Conservation (phyloP, 192 early-diverging fungal genomes). For the Entrophospora sp. region DNA sequence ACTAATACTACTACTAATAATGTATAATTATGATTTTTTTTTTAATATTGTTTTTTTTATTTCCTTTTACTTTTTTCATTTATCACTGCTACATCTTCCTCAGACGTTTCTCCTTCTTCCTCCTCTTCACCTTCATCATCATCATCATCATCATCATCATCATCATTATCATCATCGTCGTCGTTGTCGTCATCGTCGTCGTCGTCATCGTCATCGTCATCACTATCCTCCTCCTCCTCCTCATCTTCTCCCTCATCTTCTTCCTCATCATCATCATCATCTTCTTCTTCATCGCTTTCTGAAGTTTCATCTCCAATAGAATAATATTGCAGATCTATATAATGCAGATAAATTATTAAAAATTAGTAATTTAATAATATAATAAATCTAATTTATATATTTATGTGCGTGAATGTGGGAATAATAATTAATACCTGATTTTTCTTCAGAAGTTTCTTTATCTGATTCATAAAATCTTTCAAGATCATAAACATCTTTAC, state of each 20-base stretch:
- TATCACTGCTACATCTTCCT: too few relatives aligned
- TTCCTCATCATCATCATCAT: constrained; percentile 27
- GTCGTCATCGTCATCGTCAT: constrained; percentile 7
- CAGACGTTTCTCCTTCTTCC: constrained; percentile 24
- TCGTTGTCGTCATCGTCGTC: too few relatives aligned
- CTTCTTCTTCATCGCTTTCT: constrained; percentile 25
- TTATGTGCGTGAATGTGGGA: too few relatives aligned
- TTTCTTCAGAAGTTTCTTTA: constrained; percentile 25
- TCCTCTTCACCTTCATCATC: constrained; percentile 19
- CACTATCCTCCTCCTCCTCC: constrained; percentile 24
- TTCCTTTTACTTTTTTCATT: too few relatives aligned
- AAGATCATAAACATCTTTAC: constrained; percentile 32
- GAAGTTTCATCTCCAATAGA: constrained; percentile 17
- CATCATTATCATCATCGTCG: too few relatives aligned
- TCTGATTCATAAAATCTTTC: constrained; percentile 30
- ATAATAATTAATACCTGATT: too few relatives aligned
- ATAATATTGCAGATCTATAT: constrained; percentile 10
- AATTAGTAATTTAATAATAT: background rate
- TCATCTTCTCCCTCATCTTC: constrained; percentile 25
- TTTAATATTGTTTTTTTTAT: too few relatives aligned
- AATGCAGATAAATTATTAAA: background rate
- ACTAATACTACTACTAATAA: too few relatives aligned
- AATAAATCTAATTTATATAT: background rate
- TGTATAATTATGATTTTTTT: too few relatives aligned
- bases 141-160: too few relatives aligned